phyloP scores from a whole-genome alignment of 768 basidiomycete species.

The Termitomyces sp. region DNA sequence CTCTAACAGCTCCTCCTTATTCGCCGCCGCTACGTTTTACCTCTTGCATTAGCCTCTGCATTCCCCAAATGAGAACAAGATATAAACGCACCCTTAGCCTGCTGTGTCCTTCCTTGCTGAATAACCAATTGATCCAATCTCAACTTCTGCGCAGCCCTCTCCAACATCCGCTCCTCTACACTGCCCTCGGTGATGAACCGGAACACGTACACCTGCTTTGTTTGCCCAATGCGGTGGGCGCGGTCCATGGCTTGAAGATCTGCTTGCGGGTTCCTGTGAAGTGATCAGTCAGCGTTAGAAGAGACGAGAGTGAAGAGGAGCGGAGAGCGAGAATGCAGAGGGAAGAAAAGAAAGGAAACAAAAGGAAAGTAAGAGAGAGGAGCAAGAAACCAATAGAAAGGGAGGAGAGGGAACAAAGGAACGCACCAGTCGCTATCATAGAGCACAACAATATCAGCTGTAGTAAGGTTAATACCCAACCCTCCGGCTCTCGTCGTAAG shows the following conservation, averaged over 20 bases:
- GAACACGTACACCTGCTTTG: conserved; percentile 96
- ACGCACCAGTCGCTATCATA: conserved; percentile 94
- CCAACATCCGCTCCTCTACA: conserved; percentile 93
- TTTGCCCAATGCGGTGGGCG: conserved; percentile 95
- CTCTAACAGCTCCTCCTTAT: conserved; percentile 94
- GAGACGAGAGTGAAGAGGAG: background rate
- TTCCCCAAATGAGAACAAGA: background rate
- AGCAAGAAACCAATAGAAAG: too few species aligned
- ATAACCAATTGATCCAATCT: conserved; percentile 95
- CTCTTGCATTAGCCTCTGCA: background rate
- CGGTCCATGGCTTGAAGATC: conserved; percentile 99
- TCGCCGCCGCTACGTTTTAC: conserved; percentile 65
- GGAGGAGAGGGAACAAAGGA: too few species aligned
- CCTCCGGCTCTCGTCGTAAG: conserved; percentile 97
- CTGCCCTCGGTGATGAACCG: conserved; percentile 95
- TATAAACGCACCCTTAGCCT: conserved; percentile 59
- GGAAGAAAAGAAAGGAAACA: background rate
- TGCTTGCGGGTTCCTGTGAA: conserved; percentile 90
- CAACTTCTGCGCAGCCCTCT: conserved; percentile 93
- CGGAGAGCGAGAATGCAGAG: too few species aligned
- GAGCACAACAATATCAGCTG: conserved; percentile 91
- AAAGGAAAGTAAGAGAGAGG: background rate
- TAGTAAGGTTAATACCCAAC: conserved; percentile 93
- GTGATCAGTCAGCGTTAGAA: background rate
- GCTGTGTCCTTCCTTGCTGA: conserved; percentile 87